Conservation (phyloP, 441 rosid genomes). For the Iberis amara region DNA sequence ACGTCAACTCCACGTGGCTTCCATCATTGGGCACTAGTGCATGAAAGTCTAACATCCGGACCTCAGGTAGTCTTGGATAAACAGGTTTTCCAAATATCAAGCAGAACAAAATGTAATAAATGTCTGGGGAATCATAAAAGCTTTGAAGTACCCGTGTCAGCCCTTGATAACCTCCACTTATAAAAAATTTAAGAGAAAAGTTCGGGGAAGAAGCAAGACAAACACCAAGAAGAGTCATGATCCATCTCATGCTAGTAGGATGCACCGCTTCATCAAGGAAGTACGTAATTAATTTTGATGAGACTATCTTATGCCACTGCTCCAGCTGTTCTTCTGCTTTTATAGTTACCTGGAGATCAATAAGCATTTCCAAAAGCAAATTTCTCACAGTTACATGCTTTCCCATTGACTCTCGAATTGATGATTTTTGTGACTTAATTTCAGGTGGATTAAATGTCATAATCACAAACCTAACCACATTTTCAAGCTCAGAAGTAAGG, state of each 20-base stretch:
- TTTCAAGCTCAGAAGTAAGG: constrained; percentile 81
- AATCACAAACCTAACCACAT: constrained; percentile 82
- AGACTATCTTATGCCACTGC: constrained; percentile 93
- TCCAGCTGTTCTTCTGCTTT: constrained; percentile 82
- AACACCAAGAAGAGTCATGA: constrained; percentile 93
- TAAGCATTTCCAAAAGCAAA: constrained; percentile 94
- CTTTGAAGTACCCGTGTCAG: constrained; percentile 76
- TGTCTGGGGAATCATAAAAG: constrained; percentile 95
- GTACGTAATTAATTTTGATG: constrained; percentile 86
- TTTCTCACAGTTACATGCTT: constrained; percentile 94
- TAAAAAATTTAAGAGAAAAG: constrained; percentile 81
- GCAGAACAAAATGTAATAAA: constrained; percentile 88
- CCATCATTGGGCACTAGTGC: constrained; percentile 86
- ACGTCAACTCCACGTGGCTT: constrained; percentile 61
- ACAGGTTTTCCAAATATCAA: constrained; percentile 86
- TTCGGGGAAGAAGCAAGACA: constrained; percentile 82
- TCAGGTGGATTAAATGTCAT: constrained; percentile 96
- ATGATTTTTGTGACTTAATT: constrained; percentile 51
- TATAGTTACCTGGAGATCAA: constrained; percentile 92
- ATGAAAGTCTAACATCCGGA: constrained; percentile 97
- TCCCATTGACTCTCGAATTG: constrained; percentile 76
- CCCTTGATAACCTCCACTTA: constrained; percentile 90
- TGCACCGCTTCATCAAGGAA: constrained; percentile 97
- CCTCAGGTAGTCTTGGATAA: constrained; percentile 92
- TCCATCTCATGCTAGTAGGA: constrained; percentile 98